Evolutionary conservation across 2,329 filamentous ascomycete species (phyloP), one percentile per base, ranked within the genome.

Genomic region (Arthroderma sp.): DNA sequence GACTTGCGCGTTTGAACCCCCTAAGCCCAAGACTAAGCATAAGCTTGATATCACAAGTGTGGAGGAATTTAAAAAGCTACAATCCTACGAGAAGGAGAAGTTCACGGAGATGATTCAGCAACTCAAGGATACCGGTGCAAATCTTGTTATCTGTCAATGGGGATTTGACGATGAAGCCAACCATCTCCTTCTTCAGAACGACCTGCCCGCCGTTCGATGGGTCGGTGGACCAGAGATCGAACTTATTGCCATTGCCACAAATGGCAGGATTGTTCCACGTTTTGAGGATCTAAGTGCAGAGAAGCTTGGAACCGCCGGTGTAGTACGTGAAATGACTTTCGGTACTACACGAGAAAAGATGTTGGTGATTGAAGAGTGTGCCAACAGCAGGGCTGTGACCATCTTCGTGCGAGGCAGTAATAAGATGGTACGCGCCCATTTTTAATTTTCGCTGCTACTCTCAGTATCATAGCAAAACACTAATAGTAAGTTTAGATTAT

Each of bases 11-110:
- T 98, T 98, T 62, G 91, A 98, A 71, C 91, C 91, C 30, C 91
- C 91, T 42, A 98, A 98, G 76, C 91, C 91, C 55, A 98, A 98
- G 78, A 98, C 91, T 40, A 98, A 98, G 78, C 91, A 98, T 70
- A 94, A 95, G 74, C 78, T 98, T 50, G 91, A 98, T 61, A 98
- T 98, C 61, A 91, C 87, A 46, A 85, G 81, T 36, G 89, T 98
- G 5, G 89, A 96, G 56, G 91, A 98, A 70, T 98, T 94, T 75
- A 95, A 94, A 74, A 91, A 93, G 69, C 71, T 98, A 53, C 91
- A 98, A 63, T 85, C 75, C 56, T 98, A 98, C 70, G 91, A 98
- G 69, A 82, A 82, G 57, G 83, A 86, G 62, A 98, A 96, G 70
- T 98, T 98, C 62, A 77, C 86, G 48, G 89, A 96, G 71, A 98